Evolutionary conservation across 1,139 yeast species (phyloP).

Genomic region (Candida anutae): DNA sequence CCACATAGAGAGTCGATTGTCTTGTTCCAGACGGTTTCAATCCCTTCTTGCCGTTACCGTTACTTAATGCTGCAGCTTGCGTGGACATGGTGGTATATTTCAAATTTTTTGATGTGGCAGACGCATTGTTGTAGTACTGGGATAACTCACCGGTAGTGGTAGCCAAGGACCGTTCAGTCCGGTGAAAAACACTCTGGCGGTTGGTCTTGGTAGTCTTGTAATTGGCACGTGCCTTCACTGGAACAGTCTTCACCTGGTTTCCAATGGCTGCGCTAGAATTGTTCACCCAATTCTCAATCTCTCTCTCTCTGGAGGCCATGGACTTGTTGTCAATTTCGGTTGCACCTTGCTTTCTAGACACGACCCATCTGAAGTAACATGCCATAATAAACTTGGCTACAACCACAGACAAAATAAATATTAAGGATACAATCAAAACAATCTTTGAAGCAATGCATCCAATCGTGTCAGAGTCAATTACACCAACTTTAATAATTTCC

Average conservation of each 20-base stretch:
- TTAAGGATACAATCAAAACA: conserved; percentile 71
- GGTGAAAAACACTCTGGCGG: conserved; percentile 39
- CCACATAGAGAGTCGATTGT: conserved; percentile 19
- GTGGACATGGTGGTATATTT: conserved; percentile 51
- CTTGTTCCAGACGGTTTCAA: conserved; percentile 10
- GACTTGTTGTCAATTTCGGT: conserved; percentile 43
- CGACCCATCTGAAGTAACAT: conserved; percentile 79
- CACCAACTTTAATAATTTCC: conserved; percentile 87
- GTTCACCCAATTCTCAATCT: conserved; percentile 76
- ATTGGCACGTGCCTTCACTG: conserved; percentile 43
- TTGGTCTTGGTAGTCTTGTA: conserved; percentile 34
- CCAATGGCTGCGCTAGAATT: conserved; percentile 30
- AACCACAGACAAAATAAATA: conserved; percentile 78
- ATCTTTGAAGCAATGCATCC: conserved; percentile 94
- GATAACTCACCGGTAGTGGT: conserved; percentile 32
- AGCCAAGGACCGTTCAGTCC: conserved; percentile 26
- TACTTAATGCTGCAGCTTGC: conserved; percentile 38
- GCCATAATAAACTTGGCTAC: conserved; percentile 74
- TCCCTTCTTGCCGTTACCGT: conserved; percentile 9
- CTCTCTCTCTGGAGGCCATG: conserved; percentile 44
- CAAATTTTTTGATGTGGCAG: conserved; percentile 33
- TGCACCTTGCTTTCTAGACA: conserved; percentile 78
- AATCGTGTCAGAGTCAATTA: conserved; percentile 78
- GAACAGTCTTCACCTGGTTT: conserved; percentile 53
- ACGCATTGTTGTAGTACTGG: conserved; percentile 32